Evolutionary conservation across 495 filamentous ascomycete species (phyloP).

Genomic region (Lophiostoma macrostomum): DNA sequence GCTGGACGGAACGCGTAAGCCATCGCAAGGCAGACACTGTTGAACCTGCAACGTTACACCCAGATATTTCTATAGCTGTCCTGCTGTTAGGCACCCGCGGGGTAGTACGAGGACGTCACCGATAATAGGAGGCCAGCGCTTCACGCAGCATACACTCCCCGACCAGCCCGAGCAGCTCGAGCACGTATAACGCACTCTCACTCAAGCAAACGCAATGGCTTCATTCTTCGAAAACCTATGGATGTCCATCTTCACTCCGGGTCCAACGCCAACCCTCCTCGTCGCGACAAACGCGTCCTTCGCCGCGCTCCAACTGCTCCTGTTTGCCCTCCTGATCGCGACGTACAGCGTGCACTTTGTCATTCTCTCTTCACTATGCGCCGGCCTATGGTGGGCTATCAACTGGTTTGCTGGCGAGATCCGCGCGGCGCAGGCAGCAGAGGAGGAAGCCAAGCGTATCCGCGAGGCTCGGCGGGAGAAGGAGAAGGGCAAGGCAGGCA

Average conservation of each 20-base stretch:
- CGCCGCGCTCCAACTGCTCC: conserved; percentile 73
- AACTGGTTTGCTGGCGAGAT: conserved; percentile 95
- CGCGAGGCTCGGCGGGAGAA: conserved; percentile 40
- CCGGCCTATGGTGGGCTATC: conserved; percentile 83
- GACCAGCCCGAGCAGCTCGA: not conserved
- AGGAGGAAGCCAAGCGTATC: conserved; percentile 60
- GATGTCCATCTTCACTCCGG: conserved; percentile 87
- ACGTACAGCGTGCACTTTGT: conserved; percentile 89
- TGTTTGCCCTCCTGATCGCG: conserved; percentile 70
- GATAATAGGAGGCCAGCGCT: conserved; percentile 14
- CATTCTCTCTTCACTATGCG: conserved; percentile 72
- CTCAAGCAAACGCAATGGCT: conserved; percentile 56
- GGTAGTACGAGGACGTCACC: conserved; percentile 18
- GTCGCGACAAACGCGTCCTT: conserved; percentile 90
- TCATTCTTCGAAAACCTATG: conserved; percentile 80
- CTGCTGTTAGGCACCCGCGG: conserved; percentile 25
- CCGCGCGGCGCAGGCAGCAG: conserved; percentile 56
- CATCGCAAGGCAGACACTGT: not conserved
- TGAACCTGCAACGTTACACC: conserved; percentile 20
- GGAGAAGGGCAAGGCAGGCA: conserved; percentile 38
- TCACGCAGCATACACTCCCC: conserved; percentile 8
- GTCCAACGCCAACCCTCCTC: conserved; percentile 80
- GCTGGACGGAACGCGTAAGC: not conserved
- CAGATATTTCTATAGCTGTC: conserved; percentile 4
- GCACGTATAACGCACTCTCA: not conserved